A percentile compares a stretch with the other conserved stretches of the same genome.
Conservation (phyloP, 345 rosid species). For the Boechera stricta region DNA sequence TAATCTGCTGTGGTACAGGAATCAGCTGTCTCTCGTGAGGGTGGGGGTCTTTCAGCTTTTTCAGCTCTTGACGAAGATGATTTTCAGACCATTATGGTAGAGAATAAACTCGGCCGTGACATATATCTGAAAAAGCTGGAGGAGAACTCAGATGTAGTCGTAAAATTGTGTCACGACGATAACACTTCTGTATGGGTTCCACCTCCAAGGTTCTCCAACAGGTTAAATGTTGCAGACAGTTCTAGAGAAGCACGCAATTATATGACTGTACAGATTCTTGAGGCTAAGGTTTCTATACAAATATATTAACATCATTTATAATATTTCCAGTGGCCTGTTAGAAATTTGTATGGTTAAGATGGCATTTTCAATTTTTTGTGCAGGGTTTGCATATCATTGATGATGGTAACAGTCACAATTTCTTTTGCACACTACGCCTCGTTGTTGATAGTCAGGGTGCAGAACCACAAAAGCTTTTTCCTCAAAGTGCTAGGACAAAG, state of each 20-base stretch:
- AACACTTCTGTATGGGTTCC: conserved; percentile 81
- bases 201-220: conserved; percentile 91
- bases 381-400: conserved; percentile 83
- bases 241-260: conserved; percentile 75
- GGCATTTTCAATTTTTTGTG: conserved; percentile 37
- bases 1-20: conserved; percentile 55
- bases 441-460: conserved; percentile 76
- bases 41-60: conserved; percentile 65
- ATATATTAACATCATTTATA: conserved; percentile 12
- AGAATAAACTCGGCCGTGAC: conserved; percentile 90
- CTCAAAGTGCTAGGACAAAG: conserved; percentile 99
- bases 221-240: conserved; percentile 80
- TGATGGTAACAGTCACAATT: conserved; percentile 91
- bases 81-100: conserved; percentile 78
- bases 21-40: conserved; percentile 50
- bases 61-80: conserved; percentile 99
- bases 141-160: conserved; percentile 62
- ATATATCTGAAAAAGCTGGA: conserved; percentile 77
- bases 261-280: conserved; percentile 76
- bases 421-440: conserved; percentile 93
- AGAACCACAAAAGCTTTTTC: conserved; percentile 90
- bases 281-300: conserved; percentile 74
- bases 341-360: conserved; percentile 24
- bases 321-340: conserved; percentile 2
- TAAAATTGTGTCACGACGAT: conserved; percentile 65